Conservation (phyloP, 164 flowering plant species). For the Liriodendron chinense region DNA sequence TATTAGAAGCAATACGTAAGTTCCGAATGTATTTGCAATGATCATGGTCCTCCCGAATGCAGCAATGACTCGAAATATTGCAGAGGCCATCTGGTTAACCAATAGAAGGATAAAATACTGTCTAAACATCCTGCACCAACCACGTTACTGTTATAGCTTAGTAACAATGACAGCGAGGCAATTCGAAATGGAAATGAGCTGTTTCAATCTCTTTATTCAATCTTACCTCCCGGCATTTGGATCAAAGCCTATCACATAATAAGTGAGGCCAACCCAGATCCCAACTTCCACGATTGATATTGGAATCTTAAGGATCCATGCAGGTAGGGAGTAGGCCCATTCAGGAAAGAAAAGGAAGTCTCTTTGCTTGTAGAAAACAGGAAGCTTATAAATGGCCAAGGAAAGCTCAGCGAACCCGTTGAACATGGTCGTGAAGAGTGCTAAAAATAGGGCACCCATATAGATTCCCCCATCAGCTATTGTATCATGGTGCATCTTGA, state of each 20-base stretch:
- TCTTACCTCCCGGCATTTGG: slow-evolving; percentile 17
- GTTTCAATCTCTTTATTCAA: not conserved
- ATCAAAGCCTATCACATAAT: slow-evolving; percentile 18
- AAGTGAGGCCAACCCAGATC: slow-evolving; percentile 14
- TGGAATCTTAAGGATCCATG: slow-evolving; percentile 23
- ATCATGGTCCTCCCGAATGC: slow-evolving; percentile 47
- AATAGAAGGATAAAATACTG: slow-evolving; percentile 40
- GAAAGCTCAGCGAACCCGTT: slow-evolving; percentile 18
- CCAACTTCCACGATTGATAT: slow-evolving; percentile 11
- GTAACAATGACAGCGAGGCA: too few relatives aligned
- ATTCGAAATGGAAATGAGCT: not conserved
- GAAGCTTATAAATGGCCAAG: slow-evolving; percentile 18
- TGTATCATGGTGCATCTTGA: slow-evolving; percentile 16
- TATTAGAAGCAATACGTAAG: slow-evolving; percentile 34
- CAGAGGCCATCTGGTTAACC: slow-evolving; percentile 55
- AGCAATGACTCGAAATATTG: slow-evolving; percentile 41
- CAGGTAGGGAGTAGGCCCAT: slow-evolving; percentile 20
- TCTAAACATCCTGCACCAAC: slow-evolving; percentile 44
- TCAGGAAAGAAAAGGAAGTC: slow-evolving; percentile 20
- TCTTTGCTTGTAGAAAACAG: slow-evolving; percentile 25
- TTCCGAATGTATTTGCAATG: slow-evolving; percentile 49
- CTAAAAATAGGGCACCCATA: slow-evolving; percentile 19
- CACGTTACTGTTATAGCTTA: not conserved
- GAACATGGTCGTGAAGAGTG: slow-evolving; percentile 2
- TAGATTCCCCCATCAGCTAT: slow-evolving; percentile 11